Evolutionary conservation across 1,284 basidiomycete species (phyloP).

Genomic region (Apiotrichum laibachii): DNA sequence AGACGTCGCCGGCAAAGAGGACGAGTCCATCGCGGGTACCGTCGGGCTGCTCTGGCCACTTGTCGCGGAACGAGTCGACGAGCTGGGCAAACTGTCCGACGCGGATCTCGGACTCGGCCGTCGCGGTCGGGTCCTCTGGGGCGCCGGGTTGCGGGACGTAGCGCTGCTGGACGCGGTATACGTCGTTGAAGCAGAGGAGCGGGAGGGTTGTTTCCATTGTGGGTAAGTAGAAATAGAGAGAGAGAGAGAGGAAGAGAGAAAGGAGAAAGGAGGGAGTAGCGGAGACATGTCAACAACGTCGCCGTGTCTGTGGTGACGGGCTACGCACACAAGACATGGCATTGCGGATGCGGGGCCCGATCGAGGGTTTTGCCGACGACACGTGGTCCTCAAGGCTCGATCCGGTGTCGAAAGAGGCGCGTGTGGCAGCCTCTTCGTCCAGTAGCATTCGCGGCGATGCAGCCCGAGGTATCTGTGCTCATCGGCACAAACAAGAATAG

Average conservation of each 20-base stretch:
- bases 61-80: slow-evolving; percentile 34
- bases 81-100: slow-evolving; percentile 54
- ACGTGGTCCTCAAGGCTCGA: no score
- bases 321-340: no score
- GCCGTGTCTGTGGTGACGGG: no score
- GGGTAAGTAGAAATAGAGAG: slow-evolving; percentile 6
- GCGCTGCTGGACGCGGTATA: slow-evolving; percentile 61
- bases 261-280: not conserved
- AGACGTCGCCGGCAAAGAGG: slow-evolving; percentile 84
- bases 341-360: no score
- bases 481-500: no score
- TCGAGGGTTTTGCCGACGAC: no score
- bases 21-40: slow-evolving; percentile 65
- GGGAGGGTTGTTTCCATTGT: slow-evolving; percentile 29
- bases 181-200: slow-evolving; percentile 51
- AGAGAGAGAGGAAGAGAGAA: not conserved
- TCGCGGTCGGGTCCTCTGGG: slow-evolving; percentile 12
- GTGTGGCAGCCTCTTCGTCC: no score
- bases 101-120: slow-evolving; percentile 33
- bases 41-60: slow-evolving; percentile 33
- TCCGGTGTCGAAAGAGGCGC: no score
- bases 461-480: no score
- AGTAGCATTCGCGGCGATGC: no score
- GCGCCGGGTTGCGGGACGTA: slow-evolving; percentile 44
- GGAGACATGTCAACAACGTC: not conserved